Evolutionary conservation across 1,139 yeast species (phyloP).

Genomic region (Debaryomycetaceae sp.): DNA sequence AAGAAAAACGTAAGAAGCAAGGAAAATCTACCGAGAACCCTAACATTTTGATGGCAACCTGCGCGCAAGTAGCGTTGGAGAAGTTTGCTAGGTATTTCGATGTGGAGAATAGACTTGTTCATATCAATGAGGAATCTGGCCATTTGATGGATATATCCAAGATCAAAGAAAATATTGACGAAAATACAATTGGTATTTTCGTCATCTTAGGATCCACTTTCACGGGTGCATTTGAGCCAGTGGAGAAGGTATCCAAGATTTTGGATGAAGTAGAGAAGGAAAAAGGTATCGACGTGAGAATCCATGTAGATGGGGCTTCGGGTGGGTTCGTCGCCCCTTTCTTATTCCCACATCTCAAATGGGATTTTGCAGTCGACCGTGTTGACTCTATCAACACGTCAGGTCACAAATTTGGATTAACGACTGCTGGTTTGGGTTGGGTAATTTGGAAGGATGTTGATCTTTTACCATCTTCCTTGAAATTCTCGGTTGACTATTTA

Average conservation of each 20-base stretch:
- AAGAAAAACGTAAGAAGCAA: slow-evolving; percentile 53
- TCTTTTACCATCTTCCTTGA: slow-evolving; percentile 64
- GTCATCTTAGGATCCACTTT: slow-evolving; percentile 89
- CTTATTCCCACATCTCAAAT: slow-evolving; percentile 64
- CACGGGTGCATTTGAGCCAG: slow-evolving; percentile 89
- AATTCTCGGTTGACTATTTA: slow-evolving; percentile 76
- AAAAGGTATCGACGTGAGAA: slow-evolving; percentile 67
- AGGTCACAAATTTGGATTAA: slow-evolving; percentile 90
- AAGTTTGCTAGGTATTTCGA: slow-evolving; percentile 93
- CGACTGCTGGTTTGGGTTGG: slow-evolving; percentile 94
- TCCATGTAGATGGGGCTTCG: slow-evolving; percentile 92
- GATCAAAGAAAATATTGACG: slow-evolving; percentile 68
- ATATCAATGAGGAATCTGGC: slow-evolving; percentile 56
- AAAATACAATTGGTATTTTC: slow-evolving; percentile 89
- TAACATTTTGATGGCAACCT: slow-evolving; percentile 89
- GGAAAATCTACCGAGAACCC: slow-evolving; percentile 67
- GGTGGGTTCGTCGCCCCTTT: slow-evolving; percentile 91
- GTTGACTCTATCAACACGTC: slow-evolving; percentile 88
- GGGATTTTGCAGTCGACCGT: slow-evolving; percentile 80
- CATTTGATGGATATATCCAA: slow-evolving; percentile 62
- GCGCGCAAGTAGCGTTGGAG: slow-evolving; percentile 92
- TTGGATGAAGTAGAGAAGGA: slow-evolving; percentile 69
- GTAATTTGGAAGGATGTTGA: slow-evolving; percentile 70
- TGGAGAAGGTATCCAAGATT: slow-evolving; percentile 53
- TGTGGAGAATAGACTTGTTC: slow-evolving; percentile 77